phyloP scores from a whole-genome alignment of 805 yeast species.

The Cyberlindnera amylophila region DNA sequence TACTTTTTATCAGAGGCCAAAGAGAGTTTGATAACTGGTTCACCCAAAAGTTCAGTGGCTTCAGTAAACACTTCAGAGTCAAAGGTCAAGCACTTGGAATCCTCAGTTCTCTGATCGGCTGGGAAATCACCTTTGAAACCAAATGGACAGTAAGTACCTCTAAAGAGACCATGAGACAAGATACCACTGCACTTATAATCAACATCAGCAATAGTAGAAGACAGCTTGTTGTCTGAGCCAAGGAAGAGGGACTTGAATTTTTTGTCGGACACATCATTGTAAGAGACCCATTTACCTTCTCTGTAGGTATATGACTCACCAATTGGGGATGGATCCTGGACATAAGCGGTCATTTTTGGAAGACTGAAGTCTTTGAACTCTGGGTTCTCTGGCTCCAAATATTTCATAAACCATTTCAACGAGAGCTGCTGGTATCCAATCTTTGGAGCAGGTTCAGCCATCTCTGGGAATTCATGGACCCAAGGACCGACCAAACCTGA shows the following conservation, averaged over 20 bases:
- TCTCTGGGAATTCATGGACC: slow-evolving; percentile 48
- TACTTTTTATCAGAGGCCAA: slow-evolving; percentile 35
- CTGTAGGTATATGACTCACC: slow-evolving; percentile 35
- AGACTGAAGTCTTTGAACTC: slow-evolving; percentile 24
- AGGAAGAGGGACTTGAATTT: slow-evolving; percentile 15
- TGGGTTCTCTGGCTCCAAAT: slow-evolving; percentile 27
- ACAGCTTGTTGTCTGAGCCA: slow-evolving; percentile 12
- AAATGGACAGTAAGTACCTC: slow-evolving; percentile 46
- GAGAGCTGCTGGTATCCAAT: slow-evolving; percentile 42
- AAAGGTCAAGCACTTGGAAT: slow-evolving; percentile 35
- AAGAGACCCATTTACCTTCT: slow-evolving; percentile 39
- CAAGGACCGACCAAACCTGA: slow-evolving; percentile 42
- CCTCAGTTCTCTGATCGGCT: slow-evolving; percentile 40
- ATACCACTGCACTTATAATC: slow-evolving; percentile 30
- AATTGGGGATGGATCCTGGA: slow-evolving; percentile 41
- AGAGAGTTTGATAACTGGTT: slow-evolving; percentile 32
- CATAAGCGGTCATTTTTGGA: slow-evolving; percentile 37
- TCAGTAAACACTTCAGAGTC: slow-evolving; percentile 30
- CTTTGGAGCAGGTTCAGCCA: slow-evolving; percentile 43
- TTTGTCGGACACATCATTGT: slow-evolving; percentile 18
- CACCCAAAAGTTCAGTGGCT: slow-evolving; percentile 33
- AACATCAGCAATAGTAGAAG: neutral
- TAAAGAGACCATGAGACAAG: slow-evolving; percentile 39
- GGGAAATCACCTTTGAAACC: slow-evolving; percentile 46
- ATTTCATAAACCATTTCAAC: slow-evolving; percentile 38